phyloP scores from a whole-genome alignment of 164 flowering plant species.

The Umbellularia californica region DNA sequence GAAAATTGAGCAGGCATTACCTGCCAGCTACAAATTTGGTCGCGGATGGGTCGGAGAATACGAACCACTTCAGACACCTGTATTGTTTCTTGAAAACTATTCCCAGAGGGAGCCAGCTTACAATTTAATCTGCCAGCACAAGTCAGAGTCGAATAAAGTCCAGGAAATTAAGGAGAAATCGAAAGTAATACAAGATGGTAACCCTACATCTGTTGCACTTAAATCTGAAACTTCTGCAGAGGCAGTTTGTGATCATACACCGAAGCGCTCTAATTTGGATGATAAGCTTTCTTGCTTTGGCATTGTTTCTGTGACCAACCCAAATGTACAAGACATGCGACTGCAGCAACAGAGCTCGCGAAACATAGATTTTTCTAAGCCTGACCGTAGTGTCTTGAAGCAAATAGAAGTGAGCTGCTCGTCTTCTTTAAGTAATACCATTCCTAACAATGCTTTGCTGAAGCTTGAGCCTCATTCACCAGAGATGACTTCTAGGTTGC shows the following conservation, averaged over 20 bases:
- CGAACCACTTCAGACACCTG: conserved; percentile 72
- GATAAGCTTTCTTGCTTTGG: conserved; percentile 26
- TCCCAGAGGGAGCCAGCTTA: conserved; percentile 27
- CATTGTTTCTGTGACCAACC: conserved; percentile 21
- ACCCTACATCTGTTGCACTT: conserved; percentile 3
- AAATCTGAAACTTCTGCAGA: conserved; percentile 7
- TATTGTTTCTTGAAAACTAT: conserved; percentile 41
- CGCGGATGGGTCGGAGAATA: conserved; percentile 98
- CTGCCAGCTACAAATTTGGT: conserved; percentile 68
- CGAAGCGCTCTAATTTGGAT: conserved; percentile 27
- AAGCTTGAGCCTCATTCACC: conserved; percentile 32
- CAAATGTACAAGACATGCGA: neutral
- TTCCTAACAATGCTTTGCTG: conserved; percentile 21
- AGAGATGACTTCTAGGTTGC: conserved; percentile 27
- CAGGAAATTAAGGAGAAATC: conserved; percentile 10
- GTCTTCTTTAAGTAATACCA: conserved; percentile 26
- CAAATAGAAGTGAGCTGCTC: conserved; percentile 42
- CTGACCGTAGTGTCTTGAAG: conserved; percentile 30
- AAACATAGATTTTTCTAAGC: conserved; percentile 10
- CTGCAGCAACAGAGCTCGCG: conserved; percentile 28
- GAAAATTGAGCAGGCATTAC: conserved; percentile 72
- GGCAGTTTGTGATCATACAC: conserved; percentile 7
- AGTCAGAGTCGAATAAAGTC: conserved; percentile 23
- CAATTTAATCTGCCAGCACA: conserved; percentile 16
- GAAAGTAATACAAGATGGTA: conserved; percentile 5